phyloP scores from a whole-genome alignment of 306 rosid species.

The Prunus davidiana region DNA sequence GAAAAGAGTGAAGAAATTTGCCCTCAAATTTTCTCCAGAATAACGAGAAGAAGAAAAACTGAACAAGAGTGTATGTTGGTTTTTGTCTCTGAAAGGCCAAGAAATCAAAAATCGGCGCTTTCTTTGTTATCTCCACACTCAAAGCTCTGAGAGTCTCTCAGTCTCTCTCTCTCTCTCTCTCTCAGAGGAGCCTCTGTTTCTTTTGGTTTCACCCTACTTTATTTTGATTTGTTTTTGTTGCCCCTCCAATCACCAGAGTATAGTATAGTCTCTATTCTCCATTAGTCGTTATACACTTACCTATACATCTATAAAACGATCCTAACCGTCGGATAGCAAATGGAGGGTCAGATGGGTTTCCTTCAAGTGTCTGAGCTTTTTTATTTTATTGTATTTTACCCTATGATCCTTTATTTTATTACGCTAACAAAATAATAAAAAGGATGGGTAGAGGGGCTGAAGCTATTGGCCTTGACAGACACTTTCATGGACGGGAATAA shows the following conservation, averaged over 20 bases:
- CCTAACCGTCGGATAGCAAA: conserved; percentile 15
- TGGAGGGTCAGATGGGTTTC: conserved; percentile 22
- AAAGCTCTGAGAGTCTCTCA: not conserved
- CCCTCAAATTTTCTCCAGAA: not conserved
- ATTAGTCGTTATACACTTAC: not conserved
- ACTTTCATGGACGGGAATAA: no score
- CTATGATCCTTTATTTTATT: no score
- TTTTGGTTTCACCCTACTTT: not conserved
- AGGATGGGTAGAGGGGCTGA: no score
- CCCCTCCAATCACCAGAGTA: conserved; percentile 7
- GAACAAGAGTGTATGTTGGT: not conserved
- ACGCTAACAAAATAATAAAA: no score
- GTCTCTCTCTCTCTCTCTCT: not conserved
- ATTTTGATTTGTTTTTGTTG: conserved; percentile 5
- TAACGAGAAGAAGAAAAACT: not conserved
- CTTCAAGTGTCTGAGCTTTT: conserved; percentile 1
- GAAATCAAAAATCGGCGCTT: conserved; percentile 15
- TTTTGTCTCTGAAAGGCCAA: not conserved
- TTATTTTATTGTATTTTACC: no score
- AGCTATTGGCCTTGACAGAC: no score
- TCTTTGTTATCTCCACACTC: conserved; percentile 14
- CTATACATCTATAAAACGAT: not conserved
- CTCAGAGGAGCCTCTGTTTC: not conserved
- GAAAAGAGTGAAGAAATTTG: not conserved
- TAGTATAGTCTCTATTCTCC: not conserved